Percentiles rank a stretch among this genome's conserved stretches.
Conservation (phyloP, 768 basidiomycete genomes). For the Phaffia australis region DNA sequence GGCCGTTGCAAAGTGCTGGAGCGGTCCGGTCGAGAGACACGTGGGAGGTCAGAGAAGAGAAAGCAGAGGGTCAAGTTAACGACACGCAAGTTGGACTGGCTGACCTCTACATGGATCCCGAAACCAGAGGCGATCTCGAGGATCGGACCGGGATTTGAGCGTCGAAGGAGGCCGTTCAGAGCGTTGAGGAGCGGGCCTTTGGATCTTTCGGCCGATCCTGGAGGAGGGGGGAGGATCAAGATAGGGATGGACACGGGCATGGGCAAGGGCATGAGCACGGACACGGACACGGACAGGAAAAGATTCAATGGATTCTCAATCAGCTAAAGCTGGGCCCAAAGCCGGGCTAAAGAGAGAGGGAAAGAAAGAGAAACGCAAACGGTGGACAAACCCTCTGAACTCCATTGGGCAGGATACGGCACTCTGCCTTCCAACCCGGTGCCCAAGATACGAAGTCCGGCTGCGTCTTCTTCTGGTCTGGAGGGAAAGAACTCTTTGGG, state of each 20-base stretch:
- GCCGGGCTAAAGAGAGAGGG: no score
- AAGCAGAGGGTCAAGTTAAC: background rate
- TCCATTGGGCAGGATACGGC: no score
- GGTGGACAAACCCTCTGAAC: no score
- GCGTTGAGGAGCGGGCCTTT: constrained; percentile 8
- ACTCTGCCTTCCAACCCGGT: no score
- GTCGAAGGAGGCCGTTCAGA: background rate
- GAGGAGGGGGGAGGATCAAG: background rate
- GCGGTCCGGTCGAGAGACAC: background rate
- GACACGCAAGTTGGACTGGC: background rate
- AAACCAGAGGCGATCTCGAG: constrained; percentile 23
- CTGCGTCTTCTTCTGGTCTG: no score
- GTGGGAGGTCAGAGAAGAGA: background rate
- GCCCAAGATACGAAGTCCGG: no score
- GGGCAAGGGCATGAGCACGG: no score
- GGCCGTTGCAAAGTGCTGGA: constrained; percentile 1
- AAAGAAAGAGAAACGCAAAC: no score
- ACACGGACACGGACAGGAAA: no score
- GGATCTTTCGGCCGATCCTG: constrained; percentile 15
- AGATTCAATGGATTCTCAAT: no score
- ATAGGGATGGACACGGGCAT: background rate
- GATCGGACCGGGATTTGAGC: background rate
- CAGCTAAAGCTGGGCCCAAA: no score
- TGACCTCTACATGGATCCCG: constrained; percentile 10
- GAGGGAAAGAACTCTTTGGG: no score